phyloP scores from a whole-genome alignment of 192 early-diverging fungal genomes.

The Entomortierella lignicola region DNA sequence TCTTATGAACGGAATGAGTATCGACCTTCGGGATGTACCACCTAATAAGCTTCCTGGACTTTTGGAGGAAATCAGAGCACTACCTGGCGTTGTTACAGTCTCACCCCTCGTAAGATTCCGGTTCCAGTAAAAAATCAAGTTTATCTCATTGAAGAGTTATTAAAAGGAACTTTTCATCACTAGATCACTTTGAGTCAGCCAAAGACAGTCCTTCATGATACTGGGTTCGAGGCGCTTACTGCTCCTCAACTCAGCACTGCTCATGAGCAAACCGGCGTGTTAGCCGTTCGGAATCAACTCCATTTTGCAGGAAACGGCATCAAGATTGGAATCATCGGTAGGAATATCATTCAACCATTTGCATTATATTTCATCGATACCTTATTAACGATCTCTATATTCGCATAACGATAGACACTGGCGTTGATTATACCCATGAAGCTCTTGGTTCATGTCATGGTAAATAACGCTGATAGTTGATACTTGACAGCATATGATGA shows the following conservation, averaged over 20 bases:
- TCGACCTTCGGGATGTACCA: conserved; percentile 21
- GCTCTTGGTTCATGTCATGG: conserved; percentile 75
- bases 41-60: neutral
- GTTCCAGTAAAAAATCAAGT: too few relatives aligned
- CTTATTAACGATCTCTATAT: too few relatives aligned
- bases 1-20: conserved; percentile 40
- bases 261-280: conserved; percentile 57
- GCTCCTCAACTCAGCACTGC: conserved; percentile 43
- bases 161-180: too few relatives aligned
- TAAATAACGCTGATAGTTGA: too few relatives aligned
- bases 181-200: conserved; percentile 29
- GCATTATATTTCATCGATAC: too few relatives aligned
- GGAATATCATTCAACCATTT: neutral
- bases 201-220: conserved; percentile 22
- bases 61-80: conserved; percentile 22
- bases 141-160: too few relatives aligned
- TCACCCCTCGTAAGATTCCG: conserved; percentile 44
- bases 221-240: conserved; percentile 10
- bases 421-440: conserved; percentile 67
- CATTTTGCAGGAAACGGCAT: conserved; percentile 31
- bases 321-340: conserved; percentile 65
- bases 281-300: conserved; percentile 30
- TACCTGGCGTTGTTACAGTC: conserved; percentile 30
- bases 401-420: conserved; percentile 55
- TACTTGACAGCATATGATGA: too few relatives aligned